Percentiles rank a stretch among this genome's conserved stretches.
phyloP scores from a whole-genome alignment of 495 filamentous ascomycete species.

The Margaritispora aquatica region DNA sequence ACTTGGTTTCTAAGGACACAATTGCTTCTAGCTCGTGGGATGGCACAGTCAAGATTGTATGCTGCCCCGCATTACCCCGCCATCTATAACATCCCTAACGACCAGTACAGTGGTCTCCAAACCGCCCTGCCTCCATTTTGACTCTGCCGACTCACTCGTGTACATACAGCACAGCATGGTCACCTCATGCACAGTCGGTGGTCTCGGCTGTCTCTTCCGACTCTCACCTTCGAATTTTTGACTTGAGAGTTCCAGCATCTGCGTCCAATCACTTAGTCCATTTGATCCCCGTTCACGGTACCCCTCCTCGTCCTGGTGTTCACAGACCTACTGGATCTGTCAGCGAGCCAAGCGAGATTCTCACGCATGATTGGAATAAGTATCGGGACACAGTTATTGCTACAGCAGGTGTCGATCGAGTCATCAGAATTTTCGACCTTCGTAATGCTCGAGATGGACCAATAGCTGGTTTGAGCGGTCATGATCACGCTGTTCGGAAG shows the following conservation, averaged over 20 bases:
- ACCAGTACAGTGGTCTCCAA: constrained; percentile 67
- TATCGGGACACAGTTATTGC: constrained; percentile 80
- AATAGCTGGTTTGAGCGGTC: constrained; percentile 63
- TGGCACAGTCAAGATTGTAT: constrained; percentile 78
- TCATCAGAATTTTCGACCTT: constrained; percentile 85
- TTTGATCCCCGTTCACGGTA: constrained; percentile 69
- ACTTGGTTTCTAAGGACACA: constrained; percentile 79
- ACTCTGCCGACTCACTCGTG: constrained; percentile 87
- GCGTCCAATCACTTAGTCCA: constrained; percentile 77
- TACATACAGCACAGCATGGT: constrained; percentile 81
- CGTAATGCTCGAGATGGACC: constrained; percentile 67
- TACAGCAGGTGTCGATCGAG: constrained; percentile 80
- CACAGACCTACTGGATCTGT: neutral
- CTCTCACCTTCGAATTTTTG: constrained; percentile 80
- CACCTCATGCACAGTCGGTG: constrained; percentile 69
- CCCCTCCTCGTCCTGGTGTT: constrained; percentile 34
- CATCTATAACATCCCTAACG: neutral
- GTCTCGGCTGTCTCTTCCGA: constrained; percentile 80
- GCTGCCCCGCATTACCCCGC: constrained; percentile 17
- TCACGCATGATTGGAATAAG: constrained; percentile 99
- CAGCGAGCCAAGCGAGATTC: constrained; percentile 48
- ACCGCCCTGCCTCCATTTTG: constrained; percentile 58
- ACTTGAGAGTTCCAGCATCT: constrained; percentile 74
- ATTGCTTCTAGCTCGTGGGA: constrained; percentile 93
- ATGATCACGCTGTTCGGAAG: constrained; percentile 83